Evolutionary conservation across 257 asterid genomes (phyloP), one percentile per base, ranked within the genome.

Genomic region (Solanum clarkiae): DNA sequence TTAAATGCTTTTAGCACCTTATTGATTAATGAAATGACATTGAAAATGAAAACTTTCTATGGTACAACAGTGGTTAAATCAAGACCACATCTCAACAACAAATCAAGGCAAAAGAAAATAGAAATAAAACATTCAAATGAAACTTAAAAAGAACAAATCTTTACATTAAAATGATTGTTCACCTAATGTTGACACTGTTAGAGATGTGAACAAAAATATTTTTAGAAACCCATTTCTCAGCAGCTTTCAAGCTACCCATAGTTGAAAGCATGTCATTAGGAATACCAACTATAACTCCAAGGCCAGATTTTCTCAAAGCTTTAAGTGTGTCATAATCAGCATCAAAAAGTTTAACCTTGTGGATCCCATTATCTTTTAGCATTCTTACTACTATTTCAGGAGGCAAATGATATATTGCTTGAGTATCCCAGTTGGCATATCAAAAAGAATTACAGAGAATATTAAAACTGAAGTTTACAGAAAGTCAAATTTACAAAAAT

Each of bases 221-320:
- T 84, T 94, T 79, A 4, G 93, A 84, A 49, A 95, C 99, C 98
- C 98, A 95, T 89, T 85, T 90, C 75, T 95, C 95, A 59, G 98
- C 99, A 49, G 94, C 92, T 84, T 93, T 94, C 24, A 91, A 32
- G 81, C 89, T 94, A 63, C 84, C 96, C 20, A 95, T 80, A 77
- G 90, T 16, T 0, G 93, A 40, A 45, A 95, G 95, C 97, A 93
- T 89, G 90, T 95, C 98, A 66, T 95, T 95, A 6, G 99, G 99
- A 83, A 95, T 95, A 80, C 99, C 98, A 26, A 95, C 98, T 97
- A 95, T 94, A 45, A 95, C 98, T 89, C 94, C 97, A 86, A 95
- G 91, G 36, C 93, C 97, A 17, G 98, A 89, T 62, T 87, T 82
- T 5, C 94, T 91, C 80, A 95, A 69, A 85, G 99, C n/a, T n/a